phyloP scores from a whole-genome alignment of 257 asterid species.

The Coffea canephora region DNA sequence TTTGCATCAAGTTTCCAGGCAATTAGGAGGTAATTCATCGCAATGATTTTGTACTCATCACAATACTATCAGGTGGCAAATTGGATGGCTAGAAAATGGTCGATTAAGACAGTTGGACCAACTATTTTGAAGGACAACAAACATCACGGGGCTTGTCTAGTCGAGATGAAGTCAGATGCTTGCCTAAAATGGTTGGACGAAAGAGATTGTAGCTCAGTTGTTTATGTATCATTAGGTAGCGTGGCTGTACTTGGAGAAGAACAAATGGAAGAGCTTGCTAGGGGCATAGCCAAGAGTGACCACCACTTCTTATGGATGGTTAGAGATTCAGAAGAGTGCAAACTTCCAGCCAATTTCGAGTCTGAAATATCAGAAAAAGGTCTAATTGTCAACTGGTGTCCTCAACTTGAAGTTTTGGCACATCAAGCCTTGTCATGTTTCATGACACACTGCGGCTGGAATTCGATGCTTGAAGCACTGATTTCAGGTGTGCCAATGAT shows the following conservation, averaged over 20 bases:
- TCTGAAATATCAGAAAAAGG: too few relatives aligned
- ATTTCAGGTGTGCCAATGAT: conserved; percentile 26
- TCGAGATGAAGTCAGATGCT: conserved; percentile 13
- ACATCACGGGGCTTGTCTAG: background rate
- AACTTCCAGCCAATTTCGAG: too few relatives aligned
- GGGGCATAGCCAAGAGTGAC: conserved; percentile 14
- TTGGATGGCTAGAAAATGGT: conserved; percentile 23
- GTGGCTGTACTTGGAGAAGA: conserved; percentile 8
- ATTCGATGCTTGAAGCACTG: conserved; percentile 23
- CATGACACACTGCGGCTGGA: conserved; percentile 33
- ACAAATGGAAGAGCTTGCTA: conserved; percentile 29
- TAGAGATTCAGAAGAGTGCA: too few relatives aligned
- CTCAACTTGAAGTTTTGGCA: conserved; percentile 28
- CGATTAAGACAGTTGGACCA: conserved; percentile 28
- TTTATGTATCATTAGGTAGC: background rate
- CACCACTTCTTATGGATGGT: conserved; percentile 24
- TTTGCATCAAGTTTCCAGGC: too few relatives aligned
- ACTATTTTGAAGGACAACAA: background rate
- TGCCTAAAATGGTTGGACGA: too few relatives aligned
- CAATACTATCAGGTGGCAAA: too few relatives aligned
- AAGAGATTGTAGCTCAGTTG: too few relatives aligned
- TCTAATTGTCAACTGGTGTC: conserved; percentile 29
- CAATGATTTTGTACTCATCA: too few relatives aligned
- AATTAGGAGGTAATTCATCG: too few relatives aligned
- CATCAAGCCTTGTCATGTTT: conserved; percentile 27